A percentile compares a stretch with the other conserved stretches of the same genome.
Evolutionary conservation across 2,329 filamentous ascomycete genomes (phyloP).

Genomic region (Fusarium armeniacum): DNA sequence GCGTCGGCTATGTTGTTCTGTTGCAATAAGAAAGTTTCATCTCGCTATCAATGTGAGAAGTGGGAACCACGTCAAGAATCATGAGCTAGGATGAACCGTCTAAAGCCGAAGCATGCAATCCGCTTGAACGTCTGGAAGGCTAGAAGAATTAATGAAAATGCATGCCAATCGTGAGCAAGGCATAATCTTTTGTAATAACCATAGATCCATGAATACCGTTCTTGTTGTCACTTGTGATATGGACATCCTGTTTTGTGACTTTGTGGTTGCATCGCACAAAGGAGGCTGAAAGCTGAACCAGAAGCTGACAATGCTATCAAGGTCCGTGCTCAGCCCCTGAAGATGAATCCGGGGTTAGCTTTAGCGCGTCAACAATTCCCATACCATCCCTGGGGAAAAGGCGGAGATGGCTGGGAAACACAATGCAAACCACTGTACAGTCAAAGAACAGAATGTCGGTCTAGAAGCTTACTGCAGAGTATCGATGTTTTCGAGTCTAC

Average conservation of each 20-base stretch:
- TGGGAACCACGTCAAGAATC: background rate
- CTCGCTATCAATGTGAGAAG: background rate
- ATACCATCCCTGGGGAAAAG: slow-evolving; percentile 26
- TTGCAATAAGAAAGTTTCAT: background rate
- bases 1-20: slow-evolving; percentile 13
- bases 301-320: slow-evolving; percentile 9
- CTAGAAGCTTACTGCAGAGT: background rate
- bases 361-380: slow-evolving; percentile 33
- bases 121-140: background rate
- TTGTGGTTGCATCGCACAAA: background rate
- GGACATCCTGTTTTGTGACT: background rate
- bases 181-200: accelerated
- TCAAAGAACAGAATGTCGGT: background rate
- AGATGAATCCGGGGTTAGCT: slow-evolving; percentile 41
- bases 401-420: slow-evolving; percentile 7
- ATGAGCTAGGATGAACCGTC: slow-evolving; percentile 10
- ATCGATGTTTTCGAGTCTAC: background rate
- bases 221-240: background rate
- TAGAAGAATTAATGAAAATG: background rate
- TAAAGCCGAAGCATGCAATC: slow-evolving; percentile 26
- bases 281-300: slow-evolving; percentile 3
- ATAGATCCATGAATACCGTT: background rate
- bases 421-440: slow-evolving; percentile 3
- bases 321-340: slow-evolving; percentile 34
- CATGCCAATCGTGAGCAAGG: accelerated